Conservation (phyloP, 495 filamentous ascomycete genomes). For the Lophiotrema nucula region DNA sequence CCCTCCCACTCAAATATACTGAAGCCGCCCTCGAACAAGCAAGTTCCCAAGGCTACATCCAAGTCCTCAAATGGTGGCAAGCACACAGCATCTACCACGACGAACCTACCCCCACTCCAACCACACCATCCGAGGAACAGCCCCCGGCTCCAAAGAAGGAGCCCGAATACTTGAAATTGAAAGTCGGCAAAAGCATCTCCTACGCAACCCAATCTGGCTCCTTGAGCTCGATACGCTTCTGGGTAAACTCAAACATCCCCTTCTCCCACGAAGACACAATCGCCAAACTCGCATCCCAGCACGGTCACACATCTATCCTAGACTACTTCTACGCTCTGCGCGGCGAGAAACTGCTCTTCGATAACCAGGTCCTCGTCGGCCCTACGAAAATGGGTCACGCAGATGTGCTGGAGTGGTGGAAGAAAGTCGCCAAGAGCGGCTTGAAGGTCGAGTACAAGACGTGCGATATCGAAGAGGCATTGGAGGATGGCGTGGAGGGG, state of each 20-base stretch:
- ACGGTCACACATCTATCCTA: slow-evolving; percentile 83
- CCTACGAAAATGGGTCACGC: slow-evolving; percentile 84
- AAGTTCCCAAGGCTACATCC: slow-evolving; percentile 74
- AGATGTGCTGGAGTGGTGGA: slow-evolving; percentile 90
- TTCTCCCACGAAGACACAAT: slow-evolving; percentile 72
- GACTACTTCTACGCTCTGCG: slow-evolving; percentile 76
- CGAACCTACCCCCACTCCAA: slow-evolving; percentile 14
- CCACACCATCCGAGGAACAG: slow-evolving; percentile 14
- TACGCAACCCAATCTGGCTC: slow-evolving; percentile 77
- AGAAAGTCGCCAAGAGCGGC: slow-evolving; percentile 64
- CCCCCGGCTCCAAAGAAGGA: neutral
- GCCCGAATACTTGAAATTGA: slow-evolving; percentile 54
- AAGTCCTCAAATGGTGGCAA: slow-evolving; percentile 90
- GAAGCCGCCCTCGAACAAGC: slow-evolving; percentile 84
- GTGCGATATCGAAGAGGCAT: slow-evolving; percentile 89
- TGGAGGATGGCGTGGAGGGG: slow-evolving; percentile 70
- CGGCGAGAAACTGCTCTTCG: slow-evolving; percentile 80
- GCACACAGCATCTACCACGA: slow-evolving; percentile 23
- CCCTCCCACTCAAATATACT: slow-evolving; percentile 76
- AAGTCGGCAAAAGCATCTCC: slow-evolving; percentile 76
- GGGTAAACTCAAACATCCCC: slow-evolving; percentile 73
- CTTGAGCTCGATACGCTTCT: slow-evolving; percentile 72
- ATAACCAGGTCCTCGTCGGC: slow-evolving; percentile 83
- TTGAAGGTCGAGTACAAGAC: slow-evolving; percentile 87
- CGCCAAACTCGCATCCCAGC: slow-evolving; percentile 75